Evolutionary conservation across 331 rosid genomes (phyloP), one percentile per base, ranked within the genome.

Genomic region (Quercus phellos): DNA sequence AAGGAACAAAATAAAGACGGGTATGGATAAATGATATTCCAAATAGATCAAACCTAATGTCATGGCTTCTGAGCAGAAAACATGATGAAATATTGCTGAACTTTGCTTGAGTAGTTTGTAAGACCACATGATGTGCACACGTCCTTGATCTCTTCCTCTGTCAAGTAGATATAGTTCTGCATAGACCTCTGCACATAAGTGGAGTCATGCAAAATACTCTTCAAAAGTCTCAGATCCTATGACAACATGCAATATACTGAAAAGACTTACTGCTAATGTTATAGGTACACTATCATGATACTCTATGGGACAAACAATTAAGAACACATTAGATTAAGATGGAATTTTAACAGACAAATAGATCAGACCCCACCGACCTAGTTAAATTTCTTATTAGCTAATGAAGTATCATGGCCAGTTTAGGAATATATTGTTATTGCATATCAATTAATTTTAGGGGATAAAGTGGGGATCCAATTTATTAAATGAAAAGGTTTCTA

Each of bases 121-220:
- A 94, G 97, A 72, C 97, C 97, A 8, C 95, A 92, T 59, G 93
- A 90, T 24, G 84, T 84, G 87, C 93, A 90, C 85, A 92, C 77
- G 76, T 92, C 97, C 80, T 80, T 70, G 38, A 90, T 94, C 89
- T 94, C 98, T 78, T 89, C 96, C 86, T 88, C 94, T 4, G 80
- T 86, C 74, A 90, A 85, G 74, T 76, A 88, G 80, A 73, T 81
- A 75, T 83, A 89, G 61, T 70, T 38, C 89, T 83, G 93, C 53
- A 61, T 21, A 72, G 2, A 38, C 63, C 96, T 88, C 99, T 90
- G 90, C 77, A 27, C 11, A 75, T 38, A 51, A 50, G 13, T 19
- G 64, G 50, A 64, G 24, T 64, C 38, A 66, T 69, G 38, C 21
- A 70, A 77, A 38, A 76, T 27, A 61, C 6, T 12, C 38, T 38